Evolutionary conservation across 2,329 filamentous ascomycete genomes (phyloP).

Genomic region (Westerdykella ornata): DNA sequence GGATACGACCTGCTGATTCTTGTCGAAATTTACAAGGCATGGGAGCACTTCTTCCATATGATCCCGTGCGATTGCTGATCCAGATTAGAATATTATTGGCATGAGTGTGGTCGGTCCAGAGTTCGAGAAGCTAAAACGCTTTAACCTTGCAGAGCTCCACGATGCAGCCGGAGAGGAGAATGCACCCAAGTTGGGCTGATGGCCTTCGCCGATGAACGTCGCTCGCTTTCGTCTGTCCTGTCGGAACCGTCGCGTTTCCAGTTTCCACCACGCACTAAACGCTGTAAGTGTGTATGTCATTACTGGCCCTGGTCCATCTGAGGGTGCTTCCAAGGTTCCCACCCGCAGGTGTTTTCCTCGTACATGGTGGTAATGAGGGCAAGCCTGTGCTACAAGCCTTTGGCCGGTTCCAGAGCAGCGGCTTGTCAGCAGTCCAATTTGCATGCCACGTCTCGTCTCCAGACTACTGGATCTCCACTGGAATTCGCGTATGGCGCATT

Average conservation of each 20-base stretch:
- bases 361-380: constrained; percentile 8
- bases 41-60: background rate
- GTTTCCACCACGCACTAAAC: too few relatives aligned
- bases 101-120: constrained; percentile 71
- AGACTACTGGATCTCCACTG: constrained; percentile 8
- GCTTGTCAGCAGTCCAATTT: constrained; percentile 18
- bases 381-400: constrained; percentile 6
- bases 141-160: constrained; percentile 71
- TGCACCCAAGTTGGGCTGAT: background rate
- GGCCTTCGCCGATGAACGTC: background rate
- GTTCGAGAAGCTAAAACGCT: constrained; percentile 68
- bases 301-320: background rate
- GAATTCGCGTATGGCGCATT: too few relatives aligned
- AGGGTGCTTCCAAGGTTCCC: constrained; percentile 9
- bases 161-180: constrained; percentile 38
- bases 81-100: constrained; percentile 60
- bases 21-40: constrained; percentile 73
- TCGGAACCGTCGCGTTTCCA: background rate
- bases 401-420: constrained; percentile 12
- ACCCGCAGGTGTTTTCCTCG: constrained; percentile 15
- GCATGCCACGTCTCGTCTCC: constrained; percentile 23
- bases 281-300: background rate
- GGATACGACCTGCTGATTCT: constrained; percentile 72
- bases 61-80: constrained; percentile 11
- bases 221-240: background rate